phyloP scores from a whole-genome alignment of 2,329 filamentous ascomycete genomes.

The Pseudogymnoascus sp. region DNA sequence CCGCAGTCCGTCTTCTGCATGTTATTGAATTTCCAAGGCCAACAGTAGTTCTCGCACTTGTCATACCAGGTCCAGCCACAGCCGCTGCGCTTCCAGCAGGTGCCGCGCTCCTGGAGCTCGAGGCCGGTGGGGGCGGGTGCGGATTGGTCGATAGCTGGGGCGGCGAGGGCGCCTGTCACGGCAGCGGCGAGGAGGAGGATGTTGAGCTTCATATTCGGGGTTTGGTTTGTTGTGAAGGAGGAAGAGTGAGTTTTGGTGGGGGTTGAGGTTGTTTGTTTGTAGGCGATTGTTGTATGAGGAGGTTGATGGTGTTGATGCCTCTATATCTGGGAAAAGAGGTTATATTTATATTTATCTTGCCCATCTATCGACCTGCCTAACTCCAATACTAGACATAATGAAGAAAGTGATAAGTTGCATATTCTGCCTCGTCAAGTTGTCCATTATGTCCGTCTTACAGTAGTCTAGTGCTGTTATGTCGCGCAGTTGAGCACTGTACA shows the following conservation, averaged over 20 bases:
- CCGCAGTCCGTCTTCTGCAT: neutral
- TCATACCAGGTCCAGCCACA: neutral
- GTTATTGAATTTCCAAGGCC: neutral
- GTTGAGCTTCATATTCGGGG: neutral
- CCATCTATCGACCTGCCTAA: neutral
- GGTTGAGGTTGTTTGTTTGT: neutral
- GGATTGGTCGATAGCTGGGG: neutral
- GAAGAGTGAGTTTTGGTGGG: neutral
- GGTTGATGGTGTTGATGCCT: neutral
- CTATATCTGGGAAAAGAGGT: neutral
- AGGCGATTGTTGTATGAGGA: neutral
- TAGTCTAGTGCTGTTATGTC: neutral
- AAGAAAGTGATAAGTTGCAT: neutral
- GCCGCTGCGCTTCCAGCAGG: neutral
- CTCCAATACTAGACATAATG: neutral
- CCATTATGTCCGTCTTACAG: slow-evolving; percentile 4
- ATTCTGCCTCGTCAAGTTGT: neutral
- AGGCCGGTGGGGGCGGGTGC: neutral
- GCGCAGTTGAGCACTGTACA: neutral
- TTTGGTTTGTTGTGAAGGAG: neutral
- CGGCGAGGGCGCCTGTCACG: neutral
- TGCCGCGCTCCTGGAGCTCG: neutral
- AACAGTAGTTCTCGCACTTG: neutral
- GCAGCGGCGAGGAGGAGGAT: neutral
- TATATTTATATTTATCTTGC: neutral